phyloP scores from a whole-genome alignment of 1,139 yeast species.

The Nakaseomyces delphensis region DNA sequence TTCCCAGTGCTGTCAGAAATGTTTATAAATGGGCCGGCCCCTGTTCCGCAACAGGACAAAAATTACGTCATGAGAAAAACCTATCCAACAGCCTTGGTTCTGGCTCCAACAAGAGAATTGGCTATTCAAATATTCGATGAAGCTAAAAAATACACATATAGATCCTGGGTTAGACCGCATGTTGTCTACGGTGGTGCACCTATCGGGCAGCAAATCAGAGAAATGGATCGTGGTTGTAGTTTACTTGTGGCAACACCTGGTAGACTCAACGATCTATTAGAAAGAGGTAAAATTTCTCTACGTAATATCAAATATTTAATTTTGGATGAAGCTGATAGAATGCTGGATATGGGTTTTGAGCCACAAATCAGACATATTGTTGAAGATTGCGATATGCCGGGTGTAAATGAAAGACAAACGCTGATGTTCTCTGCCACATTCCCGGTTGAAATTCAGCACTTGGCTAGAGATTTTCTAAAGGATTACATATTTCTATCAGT shows the following conservation, averaged over 20 bases:
- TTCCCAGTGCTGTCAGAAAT: conserved; percentile 94
- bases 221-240: conserved; percentile 88
- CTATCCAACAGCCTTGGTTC: conserved; percentile 82
- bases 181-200: conserved; percentile 99
- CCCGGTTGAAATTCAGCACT: conserved; percentile 93
- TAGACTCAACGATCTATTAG: conserved; percentile 89
- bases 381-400: conserved; percentile 95
- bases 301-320: conserved; percentile 84
- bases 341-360: conserved; percentile 99
- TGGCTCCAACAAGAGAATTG: conserved; percentile 98
- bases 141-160: conserved; percentile 87
- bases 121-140: conserved; percentile 94
- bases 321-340: conserved; percentile 97
- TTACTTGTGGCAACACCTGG: conserved; percentile 96
- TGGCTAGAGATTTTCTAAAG: conserved; percentile 92
- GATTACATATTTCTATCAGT: conserved; percentile 92
- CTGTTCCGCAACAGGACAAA: conserved; percentile 37
- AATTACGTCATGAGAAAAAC: conserved; percentile 58
- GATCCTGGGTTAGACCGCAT: conserved; percentile 96
- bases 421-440: conserved; percentile 97
- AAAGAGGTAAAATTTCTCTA: conserved; percentile 86
- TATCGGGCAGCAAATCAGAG: conserved; percentile 75
- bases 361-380: conserved; percentile 98
- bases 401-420: conserved; percentile 81
- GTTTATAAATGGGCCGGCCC: conserved; percentile 77